Evolutionary conservation across 2,329 filamentous ascomycete species (phyloP).

Genomic region (Ceratocystis eucalypticola): DNA sequence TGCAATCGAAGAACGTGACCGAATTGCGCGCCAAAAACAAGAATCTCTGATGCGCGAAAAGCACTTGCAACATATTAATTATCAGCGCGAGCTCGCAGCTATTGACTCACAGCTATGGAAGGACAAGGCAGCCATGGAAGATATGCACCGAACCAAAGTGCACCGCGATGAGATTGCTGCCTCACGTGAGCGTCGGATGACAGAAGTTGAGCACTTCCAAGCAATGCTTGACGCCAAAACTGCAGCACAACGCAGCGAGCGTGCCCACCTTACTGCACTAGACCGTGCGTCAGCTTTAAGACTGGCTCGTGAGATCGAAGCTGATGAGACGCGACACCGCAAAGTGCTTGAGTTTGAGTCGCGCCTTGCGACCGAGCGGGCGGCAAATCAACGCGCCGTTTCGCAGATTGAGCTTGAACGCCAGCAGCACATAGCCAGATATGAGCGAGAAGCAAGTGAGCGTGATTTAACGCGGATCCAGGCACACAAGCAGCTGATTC

Average conservation of each 20-base stretch:
- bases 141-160: conserved; percentile 34
- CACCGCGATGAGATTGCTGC: conserved; percentile 34
- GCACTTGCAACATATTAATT: conserved; percentile 34
- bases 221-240: conserved; percentile 25
- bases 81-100: conserved; percentile 38
- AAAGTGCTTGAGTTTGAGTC: conserved; percentile 38
- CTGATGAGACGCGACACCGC: conserved; percentile 32
- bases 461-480: conserved; percentile 34
- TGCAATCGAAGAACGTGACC: conserved; percentile 36
- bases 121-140: conserved; percentile 38
- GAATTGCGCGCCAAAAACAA: conserved; percentile 34
- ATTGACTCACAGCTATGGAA: conserved; percentile 39
- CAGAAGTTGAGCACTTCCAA: conserved; percentile 34
- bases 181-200: conserved; percentile 32
- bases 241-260: conserved; percentile 25
- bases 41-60: conserved; percentile 36
- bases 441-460: conserved; percentile 35
- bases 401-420: conserved; percentile 38
- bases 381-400: conserved; percentile 37
- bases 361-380: conserved; percentile 32
- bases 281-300: conserved; percentile 21
- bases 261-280: conserved; percentile 3
- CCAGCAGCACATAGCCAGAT: conserved; percentile 34
- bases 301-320: conserved; percentile 32
- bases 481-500: conserved; percentile 41